These are phyloP conservation scores for Metschnikowia continentalis DNA, from an alignment of 805 yeast genomes.

Conservation along the genomic window DNA sequence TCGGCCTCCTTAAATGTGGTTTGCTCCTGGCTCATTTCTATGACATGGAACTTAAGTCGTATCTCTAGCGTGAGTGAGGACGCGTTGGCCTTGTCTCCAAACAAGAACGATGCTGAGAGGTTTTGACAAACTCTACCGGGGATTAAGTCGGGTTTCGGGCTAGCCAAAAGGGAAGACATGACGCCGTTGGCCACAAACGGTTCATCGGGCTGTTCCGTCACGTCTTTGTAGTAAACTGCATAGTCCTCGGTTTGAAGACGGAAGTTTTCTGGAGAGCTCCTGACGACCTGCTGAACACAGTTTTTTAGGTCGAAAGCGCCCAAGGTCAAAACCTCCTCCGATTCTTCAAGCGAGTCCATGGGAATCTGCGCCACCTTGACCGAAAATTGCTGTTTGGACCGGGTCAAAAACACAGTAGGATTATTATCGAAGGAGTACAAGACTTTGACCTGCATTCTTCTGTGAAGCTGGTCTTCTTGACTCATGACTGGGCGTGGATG, in stretches of 20 bases:
- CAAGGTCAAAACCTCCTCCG: constrained; percentile 30
- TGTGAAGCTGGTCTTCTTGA: constrained; percentile 23
- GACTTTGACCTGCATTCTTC: constrained; percentile 44
- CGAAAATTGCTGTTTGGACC: constrained; percentile 31
- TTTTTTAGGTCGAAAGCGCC: constrained; percentile 41
- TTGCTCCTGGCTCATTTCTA: constrained; percentile 19
- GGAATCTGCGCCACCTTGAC: constrained; percentile 40
- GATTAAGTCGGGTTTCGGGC: constrained; percentile 25
- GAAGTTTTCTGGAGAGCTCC: constrained; percentile 42
- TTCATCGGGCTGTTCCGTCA: constrained; percentile 46
- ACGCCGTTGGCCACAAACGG: constrained; percentile 44
- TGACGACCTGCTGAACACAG: constrained; percentile 37
- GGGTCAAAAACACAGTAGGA: constrained; percentile 39
- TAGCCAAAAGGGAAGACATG: constrained; percentile 27
- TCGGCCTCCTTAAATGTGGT: constrained; percentile 6
- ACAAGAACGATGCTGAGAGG: constrained; percentile 42
- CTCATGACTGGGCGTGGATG: constrained; percentile 14
- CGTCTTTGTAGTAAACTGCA: constrained; percentile 44
- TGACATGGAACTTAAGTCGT: constrained; percentile 45
- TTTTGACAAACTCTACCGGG: constrained; percentile 59
- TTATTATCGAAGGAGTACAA: constrained; percentile 43
- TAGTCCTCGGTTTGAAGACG: constrained; percentile 36
- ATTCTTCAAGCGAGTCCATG: constrained; percentile 14
- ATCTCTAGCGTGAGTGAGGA: constrained; percentile 54
- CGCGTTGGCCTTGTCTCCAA: constrained; percentile 30